phyloP scores from a whole-genome alignment of 257 asterid genomes.

The Przewalskia tangutica region DNA sequence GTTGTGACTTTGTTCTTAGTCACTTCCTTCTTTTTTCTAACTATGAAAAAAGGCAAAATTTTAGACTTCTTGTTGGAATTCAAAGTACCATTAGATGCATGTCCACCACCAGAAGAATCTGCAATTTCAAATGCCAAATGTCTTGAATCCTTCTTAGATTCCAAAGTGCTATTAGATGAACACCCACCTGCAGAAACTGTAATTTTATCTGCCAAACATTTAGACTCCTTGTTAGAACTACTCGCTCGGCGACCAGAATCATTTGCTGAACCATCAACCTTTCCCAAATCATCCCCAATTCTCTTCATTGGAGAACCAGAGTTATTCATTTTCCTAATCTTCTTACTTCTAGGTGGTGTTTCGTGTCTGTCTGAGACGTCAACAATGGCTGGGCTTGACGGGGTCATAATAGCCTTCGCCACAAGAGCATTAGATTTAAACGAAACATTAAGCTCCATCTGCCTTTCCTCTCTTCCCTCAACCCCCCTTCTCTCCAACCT shows the following conservation, averaged over 20 bases:
- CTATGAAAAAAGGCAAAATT: not conserved
- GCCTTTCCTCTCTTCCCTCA: conserved; percentile 43
- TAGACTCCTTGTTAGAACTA: conserved; percentile 14
- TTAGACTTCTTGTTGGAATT: no score
- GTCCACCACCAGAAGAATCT: conserved; percentile 9
- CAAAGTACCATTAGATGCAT: no score
- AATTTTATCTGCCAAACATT: conserved; percentile 18
- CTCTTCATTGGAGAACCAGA: conserved; percentile 21
- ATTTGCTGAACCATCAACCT: conserved; percentile 9
- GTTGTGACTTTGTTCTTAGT: conserved; percentile 12
- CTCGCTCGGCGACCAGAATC: conserved; percentile 17
- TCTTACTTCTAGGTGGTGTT: conserved; percentile 11
- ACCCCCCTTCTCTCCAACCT: conserved; percentile 15
- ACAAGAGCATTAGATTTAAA: conserved; percentile 72
- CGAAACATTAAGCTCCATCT: conserved; percentile 66
- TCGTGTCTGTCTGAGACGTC: conserved; percentile 6
- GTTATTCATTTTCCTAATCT: conserved; percentile 13
- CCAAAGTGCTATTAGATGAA: conserved; percentile 11
- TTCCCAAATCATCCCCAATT: conserved; percentile 16
- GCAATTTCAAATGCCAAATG: conserved; percentile 14
- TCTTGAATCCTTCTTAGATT: conserved; percentile 14
- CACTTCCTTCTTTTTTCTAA: conserved; percentile 20
- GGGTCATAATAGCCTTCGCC: conserved; percentile 57
- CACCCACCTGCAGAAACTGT: conserved; percentile 13
- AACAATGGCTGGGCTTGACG: conserved; percentile 29